Conservation (phyloP, 78 protist species). For the Salpingoeca rosetta region DNA sequence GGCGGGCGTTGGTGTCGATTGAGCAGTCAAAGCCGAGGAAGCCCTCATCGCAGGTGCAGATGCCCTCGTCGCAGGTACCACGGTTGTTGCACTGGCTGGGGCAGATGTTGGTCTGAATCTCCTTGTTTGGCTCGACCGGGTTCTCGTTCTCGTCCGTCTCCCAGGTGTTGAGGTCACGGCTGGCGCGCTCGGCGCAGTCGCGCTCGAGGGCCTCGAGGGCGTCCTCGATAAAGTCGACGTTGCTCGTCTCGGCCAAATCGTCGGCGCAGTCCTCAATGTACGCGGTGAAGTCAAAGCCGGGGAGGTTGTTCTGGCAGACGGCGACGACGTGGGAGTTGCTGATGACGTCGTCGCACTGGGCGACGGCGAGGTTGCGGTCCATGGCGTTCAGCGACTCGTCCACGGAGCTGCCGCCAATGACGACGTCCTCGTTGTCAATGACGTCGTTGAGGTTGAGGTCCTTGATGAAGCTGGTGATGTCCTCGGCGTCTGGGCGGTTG, state of each 20-base stretch:
- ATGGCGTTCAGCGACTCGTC: background rate
- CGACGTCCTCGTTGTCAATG: background rate
- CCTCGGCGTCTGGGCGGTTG: background rate
- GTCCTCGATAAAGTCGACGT: background rate
- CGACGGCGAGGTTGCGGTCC: background rate
- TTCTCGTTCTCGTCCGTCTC: background rate
- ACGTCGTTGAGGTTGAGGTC: background rate
- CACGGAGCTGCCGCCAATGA: background rate
- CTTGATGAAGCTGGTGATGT: background rate
- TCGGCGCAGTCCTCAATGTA: background rate
- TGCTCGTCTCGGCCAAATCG: background rate
- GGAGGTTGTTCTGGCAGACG: too few species aligned
- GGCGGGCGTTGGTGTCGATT: background rate
- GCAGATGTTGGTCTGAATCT: background rate
- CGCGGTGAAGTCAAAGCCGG: too few species aligned
- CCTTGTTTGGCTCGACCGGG: background rate
- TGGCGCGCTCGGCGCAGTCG: background rate
- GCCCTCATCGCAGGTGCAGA: background rate
- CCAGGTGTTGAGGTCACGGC: background rate
- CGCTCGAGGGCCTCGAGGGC: background rate
- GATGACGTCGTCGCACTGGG: background rate
- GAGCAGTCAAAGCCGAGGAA: background rate
- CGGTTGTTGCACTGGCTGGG: background rate
- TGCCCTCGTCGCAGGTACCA: background rate
- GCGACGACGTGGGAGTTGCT: background rate